These are phyloP conservation scores for Basipetospora sp. DNA, from an alignment of 2,329 filamentous ascomycete genomes.

Conservation along the genomic window DNA sequence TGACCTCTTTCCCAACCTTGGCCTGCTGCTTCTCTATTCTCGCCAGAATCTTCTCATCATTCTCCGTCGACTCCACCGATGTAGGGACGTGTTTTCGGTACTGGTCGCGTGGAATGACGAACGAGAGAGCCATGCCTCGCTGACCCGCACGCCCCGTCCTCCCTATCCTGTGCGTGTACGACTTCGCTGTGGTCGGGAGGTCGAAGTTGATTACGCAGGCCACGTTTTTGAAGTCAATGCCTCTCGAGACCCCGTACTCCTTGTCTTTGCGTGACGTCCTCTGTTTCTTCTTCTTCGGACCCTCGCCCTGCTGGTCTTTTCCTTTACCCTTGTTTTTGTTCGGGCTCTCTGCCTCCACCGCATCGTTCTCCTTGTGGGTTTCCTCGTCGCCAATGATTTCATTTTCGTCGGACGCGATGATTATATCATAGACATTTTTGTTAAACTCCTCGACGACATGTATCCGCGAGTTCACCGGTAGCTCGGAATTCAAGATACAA, in stretches of 20 bases:
- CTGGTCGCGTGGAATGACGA: slow-evolving; percentile 68
- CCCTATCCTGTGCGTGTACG: slow-evolving; percentile 93
- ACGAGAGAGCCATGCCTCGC: slow-evolving; percentile 87
- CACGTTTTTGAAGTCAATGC: slow-evolving; percentile 94
- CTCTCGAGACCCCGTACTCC: slow-evolving; percentile 89
- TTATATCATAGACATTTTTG: slow-evolving; percentile 89
- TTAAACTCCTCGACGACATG: slow-evolving; percentile 98
- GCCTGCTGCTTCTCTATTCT: slow-evolving; percentile 68
- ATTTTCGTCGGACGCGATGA: slow-evolving; percentile 87
- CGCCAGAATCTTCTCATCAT: slow-evolving; percentile 71
- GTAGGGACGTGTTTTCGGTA: slow-evolving; percentile 87
- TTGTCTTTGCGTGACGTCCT: slow-evolving; percentile 54
- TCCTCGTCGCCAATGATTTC: slow-evolving; percentile 61
- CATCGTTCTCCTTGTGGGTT: slow-evolving; percentile 22
- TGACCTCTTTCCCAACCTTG: slow-evolving; percentile 65
- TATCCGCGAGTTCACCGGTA: slow-evolving; percentile 82
- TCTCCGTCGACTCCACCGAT: slow-evolving; percentile 54
- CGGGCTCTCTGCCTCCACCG: slow-evolving; percentile 23
- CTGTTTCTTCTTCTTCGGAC: slow-evolving; percentile 42
- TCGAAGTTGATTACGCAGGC: slow-evolving; percentile 94
- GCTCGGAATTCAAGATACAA: slow-evolving; percentile 83
- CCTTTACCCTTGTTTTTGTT: too few relatives aligned
- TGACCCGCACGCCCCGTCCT: slow-evolving; percentile 84
- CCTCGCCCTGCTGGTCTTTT: slow-evolving; percentile 9
- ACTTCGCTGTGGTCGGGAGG: slow-evolving; percentile 72